Evolutionary conservation across 768 basidiomycete genomes (phyloP).

Genomic region (Pulveroboletus frians): DNA sequence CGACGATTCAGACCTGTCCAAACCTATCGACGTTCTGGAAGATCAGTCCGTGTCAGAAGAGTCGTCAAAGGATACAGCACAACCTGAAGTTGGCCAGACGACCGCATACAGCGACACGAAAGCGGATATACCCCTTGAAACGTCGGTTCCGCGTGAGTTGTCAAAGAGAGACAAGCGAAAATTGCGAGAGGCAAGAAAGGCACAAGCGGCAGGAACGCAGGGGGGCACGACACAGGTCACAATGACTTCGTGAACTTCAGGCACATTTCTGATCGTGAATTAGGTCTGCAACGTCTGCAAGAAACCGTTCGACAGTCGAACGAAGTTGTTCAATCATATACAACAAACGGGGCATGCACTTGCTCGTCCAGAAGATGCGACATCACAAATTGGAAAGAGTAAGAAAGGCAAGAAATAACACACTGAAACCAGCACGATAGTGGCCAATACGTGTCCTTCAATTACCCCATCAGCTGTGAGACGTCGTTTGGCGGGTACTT

Average conservation of each 20-base stretch:
- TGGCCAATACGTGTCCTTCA: neutral
- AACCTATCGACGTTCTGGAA: slow-evolving; percentile 1
- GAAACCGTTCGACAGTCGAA: slow-evolving; percentile 58
- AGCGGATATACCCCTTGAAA: neutral
- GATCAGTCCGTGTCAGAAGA: slow-evolving; percentile 7
- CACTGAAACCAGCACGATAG: slow-evolving; percentile 4
- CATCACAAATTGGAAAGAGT: slow-evolving; percentile 31
- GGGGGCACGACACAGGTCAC: slow-evolving; percentile 5
- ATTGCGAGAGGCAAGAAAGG: slow-evolving; percentile 72
- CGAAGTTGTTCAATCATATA: slow-evolving; percentile 72
- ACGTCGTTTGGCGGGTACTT: slow-evolving; percentile 93
- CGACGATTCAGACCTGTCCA: neutral
- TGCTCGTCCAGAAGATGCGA: slow-evolving; percentile 33
- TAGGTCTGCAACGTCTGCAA: slow-evolving; percentile 66
- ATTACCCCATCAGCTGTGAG: slow-evolving; percentile 85
- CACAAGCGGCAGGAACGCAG: slow-evolving; percentile 10
- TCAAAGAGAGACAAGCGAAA: slow-evolving; percentile 83
- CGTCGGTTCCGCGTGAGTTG: slow-evolving; percentile 25
- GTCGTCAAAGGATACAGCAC: slow-evolving; percentile 4
- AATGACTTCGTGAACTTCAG: slow-evolving; percentile 1
- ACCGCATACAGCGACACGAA: neutral
- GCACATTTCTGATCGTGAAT: slow-evolving; percentile 6
- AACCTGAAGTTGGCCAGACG: slow-evolving; percentile 3
- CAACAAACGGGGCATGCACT: slow-evolving; percentile 65
- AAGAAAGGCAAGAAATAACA: slow-evolving; percentile 27